Evolutionary conservation across 2,329 filamentous ascomycete species (phyloP), one percentile per base, ranked within the genome.

Genomic region (Aspergillus neotritici): DNA sequence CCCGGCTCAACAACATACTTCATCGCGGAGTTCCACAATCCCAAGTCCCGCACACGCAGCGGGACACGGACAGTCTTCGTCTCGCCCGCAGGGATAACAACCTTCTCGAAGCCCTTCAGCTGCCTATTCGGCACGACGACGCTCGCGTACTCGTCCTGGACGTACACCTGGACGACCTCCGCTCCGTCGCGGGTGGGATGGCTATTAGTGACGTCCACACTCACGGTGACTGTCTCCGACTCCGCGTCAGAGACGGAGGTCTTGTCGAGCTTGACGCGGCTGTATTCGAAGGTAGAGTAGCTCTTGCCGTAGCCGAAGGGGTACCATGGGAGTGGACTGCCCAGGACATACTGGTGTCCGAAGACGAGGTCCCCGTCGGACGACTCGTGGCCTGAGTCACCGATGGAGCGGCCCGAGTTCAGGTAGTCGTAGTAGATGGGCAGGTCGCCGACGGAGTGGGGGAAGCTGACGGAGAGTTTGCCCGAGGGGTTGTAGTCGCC

Each of bases 1-100:
- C 84, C 84, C 3, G 77, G 77, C 71, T 88, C 85, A 31, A 88
- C 83, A 16, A 86, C 81, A 62, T 87, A 87, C 61, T 82, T 67
- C 80, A 86, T 84, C 29, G 64, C 69, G 10, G 65, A 53, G 58
- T 79, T 68, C 78, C 78, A 82, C 6, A 82, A 55, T 0, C 78
- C 78, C 50, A 79, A 61, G 37, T 77, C 69, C 14, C 60, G 53
- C 3, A 80, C 69, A 25, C 72, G 56, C 14, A 82, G 55, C 13
- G 75, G 69, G 17, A 84, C 68, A 29, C 66, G 56, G 0, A 78
- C 73, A 30, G 66, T 75, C 48, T 75, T 68, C 1, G 76, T 83
- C 59, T 79, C 70, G 0, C 81, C 82, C 2, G 80, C 76, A 41
- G 73, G 73, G 44, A 86, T 65, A 15, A 71, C 51, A 2, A 84